Base-by-base conservation (phyloP, 2,329 filamentous ascomycete species). In the Kalaharituber pfeilii region DNA sequence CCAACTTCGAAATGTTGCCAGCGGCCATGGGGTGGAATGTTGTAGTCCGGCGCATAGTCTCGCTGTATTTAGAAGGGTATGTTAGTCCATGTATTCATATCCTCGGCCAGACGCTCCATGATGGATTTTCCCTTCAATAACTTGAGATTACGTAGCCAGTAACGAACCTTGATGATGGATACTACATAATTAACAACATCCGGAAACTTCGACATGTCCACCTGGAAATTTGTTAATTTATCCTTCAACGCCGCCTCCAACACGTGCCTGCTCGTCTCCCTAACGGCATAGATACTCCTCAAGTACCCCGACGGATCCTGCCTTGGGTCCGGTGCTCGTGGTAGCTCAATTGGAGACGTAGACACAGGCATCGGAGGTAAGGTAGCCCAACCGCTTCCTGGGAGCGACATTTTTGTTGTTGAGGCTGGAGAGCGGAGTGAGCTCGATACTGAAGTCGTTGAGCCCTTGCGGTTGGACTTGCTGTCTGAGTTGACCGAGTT, bases 291-390 rank as follows among this genome's bases (percentile, higher is more conserved):
- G 65, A 96, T 79, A 70, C 87, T 95, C 66, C 85, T 80, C 64
- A 98, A 77, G 69, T 96, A 96, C 57, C 81, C 88, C 24, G 84
- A 86, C 20, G 89, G 88, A 67, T 96, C 86, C 62, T 89, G 74
- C 58, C 82, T 76, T 64, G 89, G 88, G 69, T 96, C 88, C 26
- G 89, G 88, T 15, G 87, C 80, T 65, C 80, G 82, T 50, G 89
- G 85, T 49, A 96, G 77, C 60, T 86, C 78, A 64, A 88, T 76
- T 56, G 73, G 68, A 27, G 62, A 60, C 50, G 62, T 45, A 15
- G 49, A 51, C 13, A 57, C 49, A 13, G 51, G 52, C 18, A 53
- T 54, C 30, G 13, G 25, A 6, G n/a, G 24, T 15, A 28, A 26
- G 7, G 15, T 28, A 9, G 26, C 51, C n/a, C 55, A 59, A 42